Conservation (phyloP, 2,329 filamentous ascomycete genomes). For the Clonostachys rosea region DNA sequence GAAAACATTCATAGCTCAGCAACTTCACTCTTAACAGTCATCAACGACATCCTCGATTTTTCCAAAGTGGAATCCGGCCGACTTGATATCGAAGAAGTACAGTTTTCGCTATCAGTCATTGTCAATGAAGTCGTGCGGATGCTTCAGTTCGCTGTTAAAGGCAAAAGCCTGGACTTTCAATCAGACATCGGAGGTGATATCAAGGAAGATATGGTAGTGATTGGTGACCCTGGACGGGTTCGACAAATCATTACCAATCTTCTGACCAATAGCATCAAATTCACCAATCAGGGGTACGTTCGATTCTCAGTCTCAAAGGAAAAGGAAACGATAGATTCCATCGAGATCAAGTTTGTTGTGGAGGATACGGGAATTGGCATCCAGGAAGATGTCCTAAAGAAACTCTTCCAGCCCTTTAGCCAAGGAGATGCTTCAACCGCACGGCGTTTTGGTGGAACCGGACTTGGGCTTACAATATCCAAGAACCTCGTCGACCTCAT, state of each 20-base stretch:
- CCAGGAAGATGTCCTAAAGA: slow-evolving; percentile 68
- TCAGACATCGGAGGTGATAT: slow-evolving; percentile 60
- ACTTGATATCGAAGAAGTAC: slow-evolving; percentile 74
- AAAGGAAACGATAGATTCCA: slow-evolving; percentile 57
- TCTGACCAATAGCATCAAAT: slow-evolving; percentile 73
- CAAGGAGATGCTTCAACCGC: slow-evolving; percentile 80
- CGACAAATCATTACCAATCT: slow-evolving; percentile 81
- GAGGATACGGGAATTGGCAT: slow-evolving; percentile 81
- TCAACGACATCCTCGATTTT: slow-evolving; percentile 89
- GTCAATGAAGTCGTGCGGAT: slow-evolving; percentile 80
- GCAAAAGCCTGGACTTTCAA: slow-evolving; percentile 71
- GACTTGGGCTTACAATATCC: slow-evolving; percentile 73
- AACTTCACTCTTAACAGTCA: slow-evolving; percentile 78
- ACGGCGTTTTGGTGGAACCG: slow-evolving; percentile 73
- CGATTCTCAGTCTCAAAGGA: slow-evolving; percentile 61
- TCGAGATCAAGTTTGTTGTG: slow-evolving; percentile 67
- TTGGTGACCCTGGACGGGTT: slow-evolving; percentile 80
- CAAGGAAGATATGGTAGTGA: slow-evolving; percentile 67
- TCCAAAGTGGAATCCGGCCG: slow-evolving; percentile 79
- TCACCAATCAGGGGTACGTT: slow-evolving; percentile 65
- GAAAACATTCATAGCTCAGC: slow-evolving; percentile 77
- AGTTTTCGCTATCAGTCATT: slow-evolving; percentile 70
- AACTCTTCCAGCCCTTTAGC: slow-evolving; percentile 75
- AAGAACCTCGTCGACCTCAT: slow-evolving; percentile 79
- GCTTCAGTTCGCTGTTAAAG: slow-evolving; percentile 78